Base-by-base conservation (phyloP, 805 yeast genomes). In the Hanseniaspora thailandica region DNA sequence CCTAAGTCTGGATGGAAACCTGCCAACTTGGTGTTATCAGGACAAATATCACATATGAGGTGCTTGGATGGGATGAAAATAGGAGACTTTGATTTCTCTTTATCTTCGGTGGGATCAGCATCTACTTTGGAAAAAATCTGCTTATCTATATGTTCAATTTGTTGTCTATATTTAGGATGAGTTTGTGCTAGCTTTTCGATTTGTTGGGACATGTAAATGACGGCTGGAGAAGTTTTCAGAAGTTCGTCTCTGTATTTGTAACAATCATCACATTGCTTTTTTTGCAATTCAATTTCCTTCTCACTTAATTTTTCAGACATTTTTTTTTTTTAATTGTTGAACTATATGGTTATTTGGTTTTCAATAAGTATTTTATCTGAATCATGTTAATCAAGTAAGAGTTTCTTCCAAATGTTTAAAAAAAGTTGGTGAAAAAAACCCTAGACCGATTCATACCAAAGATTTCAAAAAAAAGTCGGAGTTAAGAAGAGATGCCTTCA, bases 1-100 rank as follows among this genome's bases (percentile, higher is more conserved):
- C 98, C 98, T 41, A 78, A 65, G 36, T 86, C 84, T 0, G 97
- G 97, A 63, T 89, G 87, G 66, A 84, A 93, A 2, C 98, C 98
- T 44, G 97, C 98, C 36, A 87, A 82, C 61, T 81, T 78, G n/a
- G 52, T 47, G 69, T 76, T 73, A 57, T 86, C 95, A 57, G 84
- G 86, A 66, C 98, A 93, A 9, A 76, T 76, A 51, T 80, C 93
- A 66, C 98, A 93, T 15, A 78, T 71, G 51, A 90, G 79, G 59
- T 82, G 80, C 26, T 65, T 60, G 13, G 51, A 45, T 4, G 55
- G 55, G 5, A 45, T 47, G 19, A 53, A 53, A 5, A 52, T 45
- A 57, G 9, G 66, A 64, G 25, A 76, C 6, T 41, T 34, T 28
- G 47, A 28, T 9, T 40, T 36, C 34, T 31, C 33, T 5, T 10